Percentiles rank a stretch among this genome's conserved stretches.
Conservation (phyloP, 2,329 filamentous ascomycete species). For the Tothia fuscella region DNA sequence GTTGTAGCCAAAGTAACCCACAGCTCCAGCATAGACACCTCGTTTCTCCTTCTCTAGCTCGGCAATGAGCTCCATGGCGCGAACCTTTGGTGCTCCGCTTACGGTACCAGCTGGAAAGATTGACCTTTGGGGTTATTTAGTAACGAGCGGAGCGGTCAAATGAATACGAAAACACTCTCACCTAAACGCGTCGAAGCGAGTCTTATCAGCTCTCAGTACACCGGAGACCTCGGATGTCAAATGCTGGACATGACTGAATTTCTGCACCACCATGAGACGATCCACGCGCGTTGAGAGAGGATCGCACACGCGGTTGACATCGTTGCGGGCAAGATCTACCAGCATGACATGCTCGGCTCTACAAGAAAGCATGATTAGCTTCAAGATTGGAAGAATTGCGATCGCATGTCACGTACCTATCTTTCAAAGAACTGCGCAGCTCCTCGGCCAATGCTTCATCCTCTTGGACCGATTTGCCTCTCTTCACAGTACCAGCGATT, state of each 20-base stretch:
- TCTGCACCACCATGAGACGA: conserved; percentile 64
- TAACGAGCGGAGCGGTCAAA: neutral
- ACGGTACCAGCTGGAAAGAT: conserved; percentile 97
- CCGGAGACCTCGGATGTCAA: conserved; percentile 93
- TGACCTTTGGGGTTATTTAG: conserved; percentile 29
- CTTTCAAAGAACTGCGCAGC: conserved; percentile 71
- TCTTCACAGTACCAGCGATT: conserved; percentile 89
- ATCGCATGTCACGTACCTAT: conserved; percentile 34
- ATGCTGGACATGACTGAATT: conserved; percentile 95
- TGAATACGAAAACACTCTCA: conserved; percentile 11
- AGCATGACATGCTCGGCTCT: conserved; percentile 93
- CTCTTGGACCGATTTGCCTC: conserved; percentile 68
- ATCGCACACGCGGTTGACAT: conserved; percentile 91
- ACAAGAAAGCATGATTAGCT: conserved; percentile 20
- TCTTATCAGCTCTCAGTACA: conserved; percentile 69
- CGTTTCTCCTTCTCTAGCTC: conserved; percentile 90
- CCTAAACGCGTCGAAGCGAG: conserved; percentile 87
- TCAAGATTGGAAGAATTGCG: neutral
- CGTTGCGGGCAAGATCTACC: conserved; percentile 84
- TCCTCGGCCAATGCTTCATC: conserved; percentile 69
- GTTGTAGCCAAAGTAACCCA: conserved; percentile 91
- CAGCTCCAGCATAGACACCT: conserved; percentile 88
- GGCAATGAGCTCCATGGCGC: conserved; percentile 93
- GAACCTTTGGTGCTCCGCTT: conserved; percentile 87
- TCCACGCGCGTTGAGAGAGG: conserved; percentile 83